Base-by-base conservation (phyloP, 345 rosid species). In the Nasturtium officinale region DNA sequence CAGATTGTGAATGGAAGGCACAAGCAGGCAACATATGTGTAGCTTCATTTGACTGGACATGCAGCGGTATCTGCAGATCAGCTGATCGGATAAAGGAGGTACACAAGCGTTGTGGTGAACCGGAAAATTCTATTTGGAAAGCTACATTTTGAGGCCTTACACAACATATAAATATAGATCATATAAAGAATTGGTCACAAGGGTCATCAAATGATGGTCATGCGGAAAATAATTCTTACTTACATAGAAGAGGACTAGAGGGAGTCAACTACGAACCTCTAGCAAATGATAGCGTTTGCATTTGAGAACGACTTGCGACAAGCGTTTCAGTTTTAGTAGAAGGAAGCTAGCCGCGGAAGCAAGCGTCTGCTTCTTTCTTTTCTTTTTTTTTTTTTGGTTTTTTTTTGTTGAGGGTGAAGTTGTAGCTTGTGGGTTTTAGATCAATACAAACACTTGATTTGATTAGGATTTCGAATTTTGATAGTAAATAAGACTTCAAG, bases 1-100 rank as follows among this genome's bases (percentile, higher is more conserved):
- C 68, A 89, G 96, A 89, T 78, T 89, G 96, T 46, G 92, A 89
- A 57, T 85, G 90, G 96, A 87, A 89, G 67, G 89, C 87, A 62
- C 96, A 89, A 53, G 96, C 96, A 0, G 96, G 92, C 4, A 87
- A 89, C 61, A 85, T 88, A 0, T 89, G 96, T 29, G 96, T 85
- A 2, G 96, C 96, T 42, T 89, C 96, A 8, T 89, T 87, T 23
- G 96, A 89, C 32, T 89, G 96, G 92, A 89, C 84, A 26, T 87
- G 96, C 76, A 87, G 96, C 3, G 90, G 92, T 76, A 72, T 89
- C 25, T 89, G 96, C 81, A 84, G 82, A 79, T 85, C 96, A 0
- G 89, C 85, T 62, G 90, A 89, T 69, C 85, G 89, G 61, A 87
- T 89, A 70, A 82, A 83, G 23, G 92, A 83, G 66, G 92, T 89